Base-by-base conservation (phyloP, 768 basidiomycete genomes). In the Mycena galericulata region DNA sequence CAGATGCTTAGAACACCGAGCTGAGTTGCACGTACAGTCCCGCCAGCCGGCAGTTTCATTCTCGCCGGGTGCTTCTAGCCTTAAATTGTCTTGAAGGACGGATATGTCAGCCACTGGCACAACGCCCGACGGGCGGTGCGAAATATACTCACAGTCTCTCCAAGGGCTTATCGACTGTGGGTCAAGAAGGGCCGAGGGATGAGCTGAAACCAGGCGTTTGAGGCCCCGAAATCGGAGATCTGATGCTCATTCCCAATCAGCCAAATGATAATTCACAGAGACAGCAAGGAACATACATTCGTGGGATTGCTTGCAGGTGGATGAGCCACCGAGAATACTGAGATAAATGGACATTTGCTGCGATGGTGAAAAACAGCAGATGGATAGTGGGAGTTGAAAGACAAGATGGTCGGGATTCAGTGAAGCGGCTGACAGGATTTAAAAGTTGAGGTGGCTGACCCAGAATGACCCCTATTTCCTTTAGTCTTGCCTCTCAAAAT, bases 311-410 rank as follows among this genome's bases (percentile, higher is more conserved):
- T 57, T 56, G 11, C n/a, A 12, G 22, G 34, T 57, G 6, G 56
- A 45, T 27, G 26, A 57, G 5, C 56, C 38, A 43, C 40, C 56
- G 27, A 57, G 56, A 26, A 57, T 17, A 40, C 38, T 30, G 8
- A 56, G 54, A n/a, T 65, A 34, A 11, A 64, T 20, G 15, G 62
- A 36, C 62, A 64, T 47, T 55, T 20, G 26, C 12, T 22, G 22
- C 11, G 26, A 12, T 29, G n/a, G 45, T 27, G 24, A 14, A 4
- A 18, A 41, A 26, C 1, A 53, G 30, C 18, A 15, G 30, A 29
- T 34, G 22, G 20, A 18, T 4, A 4, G 50, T 32, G 5, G n/a
- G 29, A 30, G n/a, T 29, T 10, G 24, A 36, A 62, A 53, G 40
- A 24, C 50, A 62, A 51, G n/a, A n/a, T n/a, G n/a, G n/a, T n/a